These are phyloP conservation scores for Cucurbitaria berberidis DNA, from an alignment of 2,329 filamentous ascomycete genomes.

Conservation along the genomic window DNA sequence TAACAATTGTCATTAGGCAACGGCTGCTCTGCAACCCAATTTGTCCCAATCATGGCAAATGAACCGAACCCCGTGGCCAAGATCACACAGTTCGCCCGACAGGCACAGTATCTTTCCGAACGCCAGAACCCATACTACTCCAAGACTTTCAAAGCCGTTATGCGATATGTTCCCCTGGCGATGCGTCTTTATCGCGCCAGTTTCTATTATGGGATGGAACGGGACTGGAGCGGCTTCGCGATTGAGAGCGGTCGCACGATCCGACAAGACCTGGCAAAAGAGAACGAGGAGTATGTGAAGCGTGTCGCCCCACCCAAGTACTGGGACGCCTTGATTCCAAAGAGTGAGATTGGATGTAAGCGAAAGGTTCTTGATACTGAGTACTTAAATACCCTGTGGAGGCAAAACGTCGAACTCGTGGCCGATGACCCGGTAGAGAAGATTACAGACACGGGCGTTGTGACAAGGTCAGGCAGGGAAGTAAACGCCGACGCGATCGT, in stretches of 20 bases:
- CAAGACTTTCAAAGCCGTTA: conserved; percentile 49
- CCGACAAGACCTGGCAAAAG: conserved; percentile 45
- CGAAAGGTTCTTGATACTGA: conserved; percentile 56
- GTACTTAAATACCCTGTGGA: conserved; percentile 54
- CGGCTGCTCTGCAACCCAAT: conserved; percentile 57
- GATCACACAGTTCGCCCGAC: conserved; percentile 58
- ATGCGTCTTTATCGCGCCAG: conserved; percentile 54
- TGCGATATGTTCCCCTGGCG: conserved; percentile 54
- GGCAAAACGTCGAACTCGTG: conserved; percentile 52
- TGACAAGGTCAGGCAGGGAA: conserved; percentile 47
- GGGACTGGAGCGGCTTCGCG: conserved; percentile 52
- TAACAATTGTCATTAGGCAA: conserved; percentile 44
- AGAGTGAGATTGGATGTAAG: conserved; percentile 57
- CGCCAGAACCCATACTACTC: conserved; percentile 54
- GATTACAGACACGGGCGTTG: conserved; percentile 49
- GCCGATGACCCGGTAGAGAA: conserved; percentile 49
- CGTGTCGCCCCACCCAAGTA: conserved; percentile 53
- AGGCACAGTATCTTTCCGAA: conserved; percentile 58
- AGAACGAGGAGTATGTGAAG: conserved; percentile 53
- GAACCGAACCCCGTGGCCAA: conserved; percentile 46
- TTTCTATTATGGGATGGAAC: conserved; percentile 54
- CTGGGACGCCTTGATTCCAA: conserved; percentile 53
- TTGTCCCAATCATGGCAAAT: conserved; percentile 53
- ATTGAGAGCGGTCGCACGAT: conserved; percentile 48
- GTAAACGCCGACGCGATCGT: conserved; percentile 56